These are phyloP conservation scores for Plasmodium ovale DNA, from an alignment of 169 alveolate genomes.

Conservation along the genomic window DNA sequence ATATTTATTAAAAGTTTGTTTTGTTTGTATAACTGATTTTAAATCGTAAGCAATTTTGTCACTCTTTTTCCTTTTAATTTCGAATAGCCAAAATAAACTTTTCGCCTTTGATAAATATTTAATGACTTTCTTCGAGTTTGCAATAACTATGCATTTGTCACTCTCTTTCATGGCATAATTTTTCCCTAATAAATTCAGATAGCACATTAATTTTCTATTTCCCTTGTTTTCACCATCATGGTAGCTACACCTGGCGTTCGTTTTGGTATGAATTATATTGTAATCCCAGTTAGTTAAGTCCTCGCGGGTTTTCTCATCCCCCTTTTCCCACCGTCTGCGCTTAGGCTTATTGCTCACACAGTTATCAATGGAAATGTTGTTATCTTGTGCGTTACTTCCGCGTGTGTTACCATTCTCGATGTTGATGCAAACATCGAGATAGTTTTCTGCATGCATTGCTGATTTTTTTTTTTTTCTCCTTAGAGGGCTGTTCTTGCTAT, in stretches of 20 bases:
- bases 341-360: background rate
- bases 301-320: background rate
- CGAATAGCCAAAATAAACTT: conserved; percentile 69
- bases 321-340: background rate
- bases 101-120: conserved; percentile 73
- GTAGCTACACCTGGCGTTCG: background rate
- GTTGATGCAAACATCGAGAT: conserved; percentile 9
- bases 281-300: conserved; percentile 9
- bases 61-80: conserved; percentile 47
- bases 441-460: background rate
- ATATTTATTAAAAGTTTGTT: conserved; percentile 47
- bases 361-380: background rate
- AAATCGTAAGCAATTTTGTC: conserved; percentile 53
- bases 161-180: conserved; percentile 30
- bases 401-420: too few relatives aligned
- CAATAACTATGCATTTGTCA: conserved; percentile 71
- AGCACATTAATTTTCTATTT: conserved; percentile 25
- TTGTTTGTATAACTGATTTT: conserved; percentile 66
- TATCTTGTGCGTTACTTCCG: too few relatives aligned
- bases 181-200: conserved; percentile 56
- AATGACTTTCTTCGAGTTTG: conserved; percentile 62
- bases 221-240: conserved; percentile 4
- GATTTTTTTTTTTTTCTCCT: conserved; percentile 3
- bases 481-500: background rate
- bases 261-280: conserved; percentile 14